phyloP scores from a whole-genome alignment of 2,329 filamentous ascomycete species.

The Calonectria ilicicola region DNA sequence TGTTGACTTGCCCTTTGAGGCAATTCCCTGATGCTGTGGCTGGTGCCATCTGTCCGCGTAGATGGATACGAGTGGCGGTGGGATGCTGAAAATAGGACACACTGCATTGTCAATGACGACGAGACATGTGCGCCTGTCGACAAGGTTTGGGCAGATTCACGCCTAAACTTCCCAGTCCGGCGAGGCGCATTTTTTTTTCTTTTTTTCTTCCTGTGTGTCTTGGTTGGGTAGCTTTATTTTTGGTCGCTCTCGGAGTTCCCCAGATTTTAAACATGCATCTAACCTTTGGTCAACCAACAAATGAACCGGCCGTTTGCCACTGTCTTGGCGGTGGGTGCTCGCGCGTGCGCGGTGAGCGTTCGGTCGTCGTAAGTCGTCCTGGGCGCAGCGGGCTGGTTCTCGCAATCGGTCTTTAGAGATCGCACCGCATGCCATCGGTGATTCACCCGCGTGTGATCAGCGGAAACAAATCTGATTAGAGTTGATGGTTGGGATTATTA shows the following conservation, averaged over 20 bases:
- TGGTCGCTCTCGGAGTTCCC: neutral
- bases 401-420: neutral
- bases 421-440: neutral
- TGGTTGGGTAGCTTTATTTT: too few relatives aligned
- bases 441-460: conserved; percentile 2
- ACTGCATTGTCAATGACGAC: neutral
- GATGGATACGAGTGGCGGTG: neutral
- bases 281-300: neutral
- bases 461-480: neutral
- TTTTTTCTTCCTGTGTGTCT: neutral
- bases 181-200: neutral
- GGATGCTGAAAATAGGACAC: neutral
- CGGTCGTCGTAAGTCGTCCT: neutral
- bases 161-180: neutral
- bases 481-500: neutral
- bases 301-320: neutral
- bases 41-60: neutral
- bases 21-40: neutral
- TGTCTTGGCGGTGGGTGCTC: neutral
- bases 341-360: too few relatives aligned
- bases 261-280: neutral
- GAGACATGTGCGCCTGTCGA: neutral
- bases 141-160: conserved; percentile 3
- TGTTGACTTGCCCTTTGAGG: neutral
- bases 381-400: neutral